Evolutionary conservation across 2,329 filamentous ascomycete genomes (phyloP), one percentile per base, ranked within the genome.

Genomic region (Exophiala dermatitidis): DNA sequence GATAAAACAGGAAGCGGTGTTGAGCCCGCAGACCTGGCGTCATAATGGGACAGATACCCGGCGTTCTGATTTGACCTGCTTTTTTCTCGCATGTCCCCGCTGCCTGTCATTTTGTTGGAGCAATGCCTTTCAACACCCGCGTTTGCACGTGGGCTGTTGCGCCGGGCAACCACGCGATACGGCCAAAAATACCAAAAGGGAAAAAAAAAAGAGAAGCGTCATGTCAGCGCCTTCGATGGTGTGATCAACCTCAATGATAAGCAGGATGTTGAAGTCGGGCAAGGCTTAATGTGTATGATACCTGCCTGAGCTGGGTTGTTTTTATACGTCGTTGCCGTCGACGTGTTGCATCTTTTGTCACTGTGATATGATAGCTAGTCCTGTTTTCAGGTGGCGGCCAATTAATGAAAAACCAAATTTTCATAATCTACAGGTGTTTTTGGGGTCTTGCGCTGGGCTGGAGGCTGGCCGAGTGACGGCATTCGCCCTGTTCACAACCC

Each of bases 261-360:
- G 19, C 36, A 45, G 30, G 44, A 43, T 19, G 40, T 29, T 38
- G 32, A 29, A 42, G 26, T 52, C 34, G 42, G 32, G 8, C 47
- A 45, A 46, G 50, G 46, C 6, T 49, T 59, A 59, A 59, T 59
- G 56, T 59, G 53, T 59, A 59, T 56, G 56, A 58, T 50, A 56
- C 37, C 34, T 12, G 38, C n/a, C 4, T 41, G 38, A 26, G 19
- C 19, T 12, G 38, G 38, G 19, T 38, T 12, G 5, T 12, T n/a
- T 5, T 41, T 41, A 41, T n/a, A 29, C 32, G 31, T 28, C n/a
- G 40, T 43, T 26, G n/a, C n/a, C n/a, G 32, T 46, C 37, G 38
- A 30, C 9, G 30, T 38, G 28, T 36, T 30, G 46, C 33, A 48
- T 48, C 34, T 28, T 46, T 37, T 36, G n/a, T 12, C n/a, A 5